Conservation (phyloP, 352 stramenopile species). For the Globisporangium takayamanum region DNA sequence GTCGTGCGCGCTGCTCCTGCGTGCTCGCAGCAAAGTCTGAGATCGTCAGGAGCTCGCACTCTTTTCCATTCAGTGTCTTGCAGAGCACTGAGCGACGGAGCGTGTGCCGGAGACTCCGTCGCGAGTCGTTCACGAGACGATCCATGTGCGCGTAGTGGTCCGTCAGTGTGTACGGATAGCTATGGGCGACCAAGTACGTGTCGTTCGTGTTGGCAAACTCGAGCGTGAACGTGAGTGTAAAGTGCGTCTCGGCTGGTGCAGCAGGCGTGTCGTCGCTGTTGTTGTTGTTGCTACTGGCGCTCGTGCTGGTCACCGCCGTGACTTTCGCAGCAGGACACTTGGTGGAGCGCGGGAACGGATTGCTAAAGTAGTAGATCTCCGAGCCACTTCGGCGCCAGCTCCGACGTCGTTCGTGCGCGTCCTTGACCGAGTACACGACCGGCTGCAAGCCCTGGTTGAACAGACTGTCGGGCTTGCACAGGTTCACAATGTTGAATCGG, state of each 20-base stretch:
- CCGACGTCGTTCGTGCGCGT: conserved; percentile 38
- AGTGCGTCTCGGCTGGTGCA: conserved; percentile 38
- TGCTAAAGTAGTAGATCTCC: conserved; percentile 86
- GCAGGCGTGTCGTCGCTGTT: background rate
- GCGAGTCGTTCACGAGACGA: conserved; percentile 18
- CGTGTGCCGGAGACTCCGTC: conserved; percentile 13
- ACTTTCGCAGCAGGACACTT: conserved; percentile 1
- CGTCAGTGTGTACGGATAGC: conserved; percentile 87
- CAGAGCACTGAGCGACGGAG: conserved; percentile 50
- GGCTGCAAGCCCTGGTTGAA: conserved; percentile 90
- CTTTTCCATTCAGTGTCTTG: conserved; percentile 43
- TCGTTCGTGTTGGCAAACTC: conserved; percentile 70
- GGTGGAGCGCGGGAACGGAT: conserved; percentile 36
- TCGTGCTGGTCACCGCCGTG: background rate
- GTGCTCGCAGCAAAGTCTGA: conserved; percentile 34
- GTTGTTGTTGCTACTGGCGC: background rate
- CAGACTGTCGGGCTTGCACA: conserved; percentile 89
- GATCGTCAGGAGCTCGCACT: conserved; percentile 76
- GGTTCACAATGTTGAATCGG: conserved; percentile 91
- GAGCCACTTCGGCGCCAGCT: conserved; percentile 73
- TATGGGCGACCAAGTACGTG: conserved; percentile 89
- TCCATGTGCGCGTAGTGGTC: conserved; percentile 73
- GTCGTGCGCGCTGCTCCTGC: conserved; percentile 27
- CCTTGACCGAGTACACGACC: conserved; percentile 79
- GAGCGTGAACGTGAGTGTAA: conserved; percentile 87